These are phyloP conservation scores for Beauveria caledonica DNA, from an alignment of 2,329 filamentous ascomycete species.

Conservation along the genomic window DNA sequence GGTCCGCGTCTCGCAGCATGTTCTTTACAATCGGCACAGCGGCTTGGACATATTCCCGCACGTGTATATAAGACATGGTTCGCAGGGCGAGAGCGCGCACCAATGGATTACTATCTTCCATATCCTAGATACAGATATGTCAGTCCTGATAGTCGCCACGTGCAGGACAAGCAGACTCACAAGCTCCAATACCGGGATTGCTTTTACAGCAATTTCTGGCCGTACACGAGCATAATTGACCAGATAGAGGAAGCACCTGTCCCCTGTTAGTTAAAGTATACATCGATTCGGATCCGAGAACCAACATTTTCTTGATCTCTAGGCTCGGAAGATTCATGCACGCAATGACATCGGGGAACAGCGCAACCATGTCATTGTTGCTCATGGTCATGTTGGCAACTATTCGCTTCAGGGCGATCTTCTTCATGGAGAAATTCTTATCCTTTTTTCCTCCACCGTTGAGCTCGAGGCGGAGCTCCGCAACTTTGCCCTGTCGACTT, in stretches of 20 bases:
- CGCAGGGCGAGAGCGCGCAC: conserved; percentile 86
- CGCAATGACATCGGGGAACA: conserved; percentile 89
- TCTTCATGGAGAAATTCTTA: conserved; percentile 90
- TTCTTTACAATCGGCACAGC: conserved; percentile 78
- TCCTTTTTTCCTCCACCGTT: conserved; percentile 95
- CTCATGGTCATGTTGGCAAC: conserved; percentile 99
- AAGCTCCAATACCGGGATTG: conserved; percentile 76
- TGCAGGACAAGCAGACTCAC: conserved; percentile 36
- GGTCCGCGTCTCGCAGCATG: conserved; percentile 77
- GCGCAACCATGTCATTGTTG: conserved; percentile 98
- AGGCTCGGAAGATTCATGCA: conserved; percentile 93
- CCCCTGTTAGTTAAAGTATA: conserved; percentile 11
- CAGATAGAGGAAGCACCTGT: conserved; percentile 92
- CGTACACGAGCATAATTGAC: conserved; percentile 96
- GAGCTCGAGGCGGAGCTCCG: conserved; percentile 89
- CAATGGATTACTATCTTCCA: conserved; percentile 86
- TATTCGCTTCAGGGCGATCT: conserved; percentile 98
- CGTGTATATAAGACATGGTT: conserved; percentile 96
- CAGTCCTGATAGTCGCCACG: conserved; percentile 6
- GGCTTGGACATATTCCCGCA: conserved; percentile 88
- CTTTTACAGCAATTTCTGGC: conserved; percentile 87
- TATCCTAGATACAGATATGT: conserved; percentile 52
- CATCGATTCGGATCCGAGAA: conserved; percentile 5
- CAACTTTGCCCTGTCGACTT: conserved; percentile 86
- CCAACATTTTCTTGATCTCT: conserved; percentile 99